Evolutionary conservation across 2,329 filamentous ascomycete species (phyloP), one percentile per base, ranked within the genome.

Genomic region (Calonectria pseudoreteaudii): DNA sequence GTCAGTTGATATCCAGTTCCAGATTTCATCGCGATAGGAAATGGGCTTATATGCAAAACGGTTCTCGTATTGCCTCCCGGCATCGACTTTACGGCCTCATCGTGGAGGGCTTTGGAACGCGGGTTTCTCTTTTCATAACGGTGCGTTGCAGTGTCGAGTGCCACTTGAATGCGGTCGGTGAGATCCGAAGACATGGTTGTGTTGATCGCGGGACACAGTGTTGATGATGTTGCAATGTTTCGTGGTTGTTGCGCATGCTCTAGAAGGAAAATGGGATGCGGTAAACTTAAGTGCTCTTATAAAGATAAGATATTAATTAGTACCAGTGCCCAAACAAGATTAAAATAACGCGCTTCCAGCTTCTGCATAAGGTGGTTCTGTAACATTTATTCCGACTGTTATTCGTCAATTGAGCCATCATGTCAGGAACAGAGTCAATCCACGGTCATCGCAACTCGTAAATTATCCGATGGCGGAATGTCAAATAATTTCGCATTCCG

Each of bases 1-100:
- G 80, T 84, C 9, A 88, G 77, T 49, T 83, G 80, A 56, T 82
- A 79, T 8, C 82, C 82, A 31, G 81, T 75, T 14, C 85, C 84
- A 20, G 82, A 85, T 58, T 83, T 83, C 72, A 88, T 85, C 13
- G 78, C 82, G 13, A 88, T 73, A 1, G 87, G 87, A 65, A 88
- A 88, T 2, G 87, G 87, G 5, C 81, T 80, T n/a, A 83, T 82
- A 75, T 87, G 81, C 31, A 88, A 83, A 20, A 87, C 83, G 0
- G 85, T 86, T 70, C 87, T 83, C 8, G 87, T 88, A 77, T 88
- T 88, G 44, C 87, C 87, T 26, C 87, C 87, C 0, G 87, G 87
- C 34, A 88, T 80, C 16, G 77, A 74, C 34, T 80, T 75, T 58
- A 82, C 53, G n/a, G 87, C 86, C 31, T 82, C 75, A 16, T 84